Base-by-base conservation (phyloP, 352 stramenopile genomes). In the Globisporangium carolinianum region DNA sequence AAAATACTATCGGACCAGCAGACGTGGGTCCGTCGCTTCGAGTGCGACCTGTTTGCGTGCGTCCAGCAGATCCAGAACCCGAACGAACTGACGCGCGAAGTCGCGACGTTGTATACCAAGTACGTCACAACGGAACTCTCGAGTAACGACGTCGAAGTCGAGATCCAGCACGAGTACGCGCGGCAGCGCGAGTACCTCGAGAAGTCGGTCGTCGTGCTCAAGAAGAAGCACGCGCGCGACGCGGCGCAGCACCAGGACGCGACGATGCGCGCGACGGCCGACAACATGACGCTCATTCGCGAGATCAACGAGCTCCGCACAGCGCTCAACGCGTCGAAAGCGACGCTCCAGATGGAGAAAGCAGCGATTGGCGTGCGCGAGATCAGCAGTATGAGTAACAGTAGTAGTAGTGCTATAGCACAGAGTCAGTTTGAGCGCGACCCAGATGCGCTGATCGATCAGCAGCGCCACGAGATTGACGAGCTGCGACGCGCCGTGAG, bases 231-330 rank as follows among this genome's bases (percentile, higher is more conserved):
- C 47, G 65, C 70, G 12, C 86, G 87, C 37, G 89, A 97, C 54
- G 71, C 65, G 0, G 67, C 76, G 41, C 58, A 73, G 39, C 83
- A 94, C 41, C 76, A 91, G 58, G 65, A 70, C 5, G 77, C 85
- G 15, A 85, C 86, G 24, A 70, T 88, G 54, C 67, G 69, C 5
- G 78, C 79, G 18, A 88, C 75, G 6, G 76, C 80, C 2, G 90
- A 98, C 63, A 96, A 94, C 47, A 89, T 96, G 63, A 66, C 89
- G 57, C 82, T 98, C 15, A 97, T 95, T 39, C 83, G 85, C 24
- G 93, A 98, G 71, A 95, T 98, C 57, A 98, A 98, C 61, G 75
- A 93, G 55, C 76, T 98, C 39, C 86, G 93, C 12, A 73, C 71
- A 3, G 71, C 86, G 17, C 73, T 97, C 42, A 72, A 77, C 57